Evolutionary conservation across 1,284 basidiomycete genomes (phyloP), one percentile per base, ranked within the genome.

Genomic region (Pascua sp.): DNA sequence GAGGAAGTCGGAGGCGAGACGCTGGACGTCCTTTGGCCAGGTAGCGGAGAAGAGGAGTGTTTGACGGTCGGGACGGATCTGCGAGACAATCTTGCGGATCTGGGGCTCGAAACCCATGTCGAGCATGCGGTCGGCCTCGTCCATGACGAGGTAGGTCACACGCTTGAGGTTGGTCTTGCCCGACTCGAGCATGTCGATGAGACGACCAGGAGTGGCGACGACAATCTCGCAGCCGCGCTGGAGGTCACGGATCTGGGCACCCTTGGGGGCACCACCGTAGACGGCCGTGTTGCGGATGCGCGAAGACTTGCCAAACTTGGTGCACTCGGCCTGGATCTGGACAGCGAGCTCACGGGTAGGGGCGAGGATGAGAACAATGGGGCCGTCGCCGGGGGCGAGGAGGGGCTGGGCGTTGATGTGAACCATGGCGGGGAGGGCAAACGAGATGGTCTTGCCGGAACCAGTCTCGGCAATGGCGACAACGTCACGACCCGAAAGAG

Each of bases 341-440:
- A 98, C 94, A 48, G 96, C 96, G 57, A 98, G 85, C 80, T 98
- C 95, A 81, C 95, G 91, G 54, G 95, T 98, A 41, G 95, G 95
- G 13, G 95, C 96, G 57, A 98, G 85, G 60, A 98, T 91, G 56
- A 98, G 85, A 39, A 91, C 95, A 64, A 98, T 97, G 37, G 95
- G 95, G 36, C 95, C 95, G 77, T 98, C 96, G 37, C 95, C 95
- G 49, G 94, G 89, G 4, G 89, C 78, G 65, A 98, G 83, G 50
- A 98, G 84, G 10, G 95, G 91, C 84, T 98, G 96, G 53, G 95
- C 95, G 83, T 98, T 98, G 82, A 98, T 98, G 80, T 98, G 95
- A 42, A 98, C 83, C 93, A 98, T 98, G 57, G 95, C 93, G 52
- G 95, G 95, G 49, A 98, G 86, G 56, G 96, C 94, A 75, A 98